phyloP scores from a whole-genome alignment of 805 yeast species.

The Metschnikowia noctiluminum region DNA sequence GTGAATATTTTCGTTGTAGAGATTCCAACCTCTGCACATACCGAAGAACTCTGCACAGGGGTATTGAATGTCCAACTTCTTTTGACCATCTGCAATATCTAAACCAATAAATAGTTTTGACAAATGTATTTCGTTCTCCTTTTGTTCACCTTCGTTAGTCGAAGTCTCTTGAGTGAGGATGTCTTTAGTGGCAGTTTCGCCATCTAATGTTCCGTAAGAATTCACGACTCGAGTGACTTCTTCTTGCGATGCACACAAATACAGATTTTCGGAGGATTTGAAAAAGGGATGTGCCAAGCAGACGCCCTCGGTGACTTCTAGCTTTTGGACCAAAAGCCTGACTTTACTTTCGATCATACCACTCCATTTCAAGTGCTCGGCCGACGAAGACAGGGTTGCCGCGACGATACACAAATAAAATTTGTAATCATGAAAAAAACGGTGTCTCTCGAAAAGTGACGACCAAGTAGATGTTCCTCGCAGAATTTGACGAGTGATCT shows the following conservation, averaged over 20 bases:
- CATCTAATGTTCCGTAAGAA: constrained; percentile 58
- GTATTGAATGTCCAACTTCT: constrained; percentile 76
- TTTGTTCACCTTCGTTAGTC: constrained; percentile 15
- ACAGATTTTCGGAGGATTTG: constrained; percentile 64
- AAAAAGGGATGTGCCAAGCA: constrained; percentile 87
- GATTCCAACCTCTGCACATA: constrained; percentile 69
- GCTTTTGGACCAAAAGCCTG: constrained; percentile 74
- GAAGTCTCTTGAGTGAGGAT: not conserved
- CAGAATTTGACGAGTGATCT: constrained; percentile 65
- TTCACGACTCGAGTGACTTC: constrained; percentile 55
- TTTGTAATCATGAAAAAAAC: constrained; percentile 79
- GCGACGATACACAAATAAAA: constrained; percentile 82
- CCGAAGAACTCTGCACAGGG: constrained; percentile 89
- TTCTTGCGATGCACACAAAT: constrained; percentile 28
- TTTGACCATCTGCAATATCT: constrained; percentile 51
- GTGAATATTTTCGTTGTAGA: constrained; percentile 58
- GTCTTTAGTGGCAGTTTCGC: constrained; percentile 41
- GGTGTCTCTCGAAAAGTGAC: constrained; percentile 72
- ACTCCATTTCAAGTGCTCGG: constrained; percentile 85
- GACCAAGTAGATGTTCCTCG: constrained; percentile 67
- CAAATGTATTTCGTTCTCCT: constrained; percentile 41
- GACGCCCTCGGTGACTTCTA: constrained; percentile 74
- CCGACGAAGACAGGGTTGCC: constrained; percentile 67
- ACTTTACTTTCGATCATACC: constrained; percentile 90
- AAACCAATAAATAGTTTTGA: constrained; percentile 82